phyloP scores from a whole-genome alignment of 768 basidiomycete genomes.

The Rhizopogon rudus region DNA sequence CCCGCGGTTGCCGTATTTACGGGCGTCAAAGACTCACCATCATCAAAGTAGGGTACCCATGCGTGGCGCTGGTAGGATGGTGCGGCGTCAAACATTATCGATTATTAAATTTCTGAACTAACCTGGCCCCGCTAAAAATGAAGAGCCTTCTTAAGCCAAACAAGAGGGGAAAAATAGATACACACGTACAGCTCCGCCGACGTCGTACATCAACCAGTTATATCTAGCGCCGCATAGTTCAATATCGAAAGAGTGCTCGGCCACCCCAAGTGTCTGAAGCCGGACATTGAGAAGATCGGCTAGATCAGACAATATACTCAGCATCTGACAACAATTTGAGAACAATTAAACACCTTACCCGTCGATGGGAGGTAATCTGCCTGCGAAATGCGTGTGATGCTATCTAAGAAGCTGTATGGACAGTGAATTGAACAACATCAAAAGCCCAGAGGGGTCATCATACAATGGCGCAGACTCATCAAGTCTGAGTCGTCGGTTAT shows the following conservation, averaged over 20 bases:
- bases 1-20: not conserved
- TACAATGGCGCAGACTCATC: slow-evolving; percentile 79
- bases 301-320: slow-evolving; percentile 19
- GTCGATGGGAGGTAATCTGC: slow-evolving; percentile 69
- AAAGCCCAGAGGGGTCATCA: slow-evolving; percentile 18
- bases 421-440: slow-evolving; percentile 1
- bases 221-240: slow-evolving; percentile 56
- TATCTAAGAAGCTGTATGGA: slow-evolving; percentile 56
- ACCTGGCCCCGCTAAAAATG: slow-evolving; percentile 54
- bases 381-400: slow-evolving; percentile 59
- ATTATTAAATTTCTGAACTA: slow-evolving; percentile 18
- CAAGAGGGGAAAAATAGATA: slow-evolving; percentile 3
- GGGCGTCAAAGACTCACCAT: slow-evolving; percentile 44
- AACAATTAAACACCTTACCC: slow-evolving; percentile 33
- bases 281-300: slow-evolving; percentile 79
- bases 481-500: slow-evolving; percentile 54
- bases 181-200: slow-evolving; percentile 70
- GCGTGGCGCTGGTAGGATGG: slow-evolving; percentile 53
- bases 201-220: slow-evolving; percentile 79
- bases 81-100: slow-evolving; percentile 9
- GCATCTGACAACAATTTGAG: slow-evolving; percentile 1
- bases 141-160: slow-evolving; percentile 1
- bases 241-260: slow-evolving; percentile 71
- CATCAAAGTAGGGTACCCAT: slow-evolving; percentile 85
- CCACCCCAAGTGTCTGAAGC: slow-evolving; percentile 74